Percentiles rank a stretch among this genome's conserved stretches.
Evolutionary conservation across 2,329 filamentous ascomycete genomes (phyloP).

Genomic region (Alternaria brassicicola): DNA sequence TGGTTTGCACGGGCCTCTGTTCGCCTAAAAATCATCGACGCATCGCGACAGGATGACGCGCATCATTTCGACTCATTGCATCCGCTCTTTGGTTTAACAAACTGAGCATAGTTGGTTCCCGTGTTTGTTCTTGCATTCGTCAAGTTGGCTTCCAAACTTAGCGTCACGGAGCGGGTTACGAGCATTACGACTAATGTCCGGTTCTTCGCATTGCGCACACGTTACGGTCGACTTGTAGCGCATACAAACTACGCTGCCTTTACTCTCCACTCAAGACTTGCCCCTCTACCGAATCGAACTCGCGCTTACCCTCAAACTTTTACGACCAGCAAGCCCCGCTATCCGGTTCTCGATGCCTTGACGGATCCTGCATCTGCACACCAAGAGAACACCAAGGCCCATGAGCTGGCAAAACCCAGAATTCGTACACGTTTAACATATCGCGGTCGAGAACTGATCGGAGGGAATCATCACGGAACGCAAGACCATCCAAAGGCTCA

Average conservation of each 20-base stretch:
- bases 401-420: neutral
- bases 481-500: neutral
- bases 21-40: constrained; percentile 13
- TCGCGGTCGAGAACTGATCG: neutral
- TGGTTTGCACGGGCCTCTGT: constrained; percentile 5
- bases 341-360: constrained; percentile 3
- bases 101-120: constrained; percentile 8
- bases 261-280: constrained; percentile 3
- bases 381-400: neutral
- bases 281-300: neutral
- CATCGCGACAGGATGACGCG: constrained; percentile 14
- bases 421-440: neutral
- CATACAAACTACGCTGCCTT: constrained; percentile 1
- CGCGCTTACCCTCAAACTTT: neutral
- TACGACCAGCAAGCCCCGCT: constrained; percentile 2
- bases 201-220: constrained; percentile 21
- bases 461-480: neutral
- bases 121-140: constrained; percentile 17
- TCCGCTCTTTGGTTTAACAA: neutral
- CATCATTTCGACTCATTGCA: neutral
- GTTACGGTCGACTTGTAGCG: constrained; percentile 2
- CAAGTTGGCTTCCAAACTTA: constrained; percentile 41
- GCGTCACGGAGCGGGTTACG: constrained; percentile 35
- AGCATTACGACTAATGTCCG: constrained; percentile 27
- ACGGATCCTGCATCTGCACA: constrained; percentile 4